Evolutionary conservation across 2,329 filamentous ascomycete species (phyloP).

Genomic region (Chrysoporthe deuterocubensis): DNA sequence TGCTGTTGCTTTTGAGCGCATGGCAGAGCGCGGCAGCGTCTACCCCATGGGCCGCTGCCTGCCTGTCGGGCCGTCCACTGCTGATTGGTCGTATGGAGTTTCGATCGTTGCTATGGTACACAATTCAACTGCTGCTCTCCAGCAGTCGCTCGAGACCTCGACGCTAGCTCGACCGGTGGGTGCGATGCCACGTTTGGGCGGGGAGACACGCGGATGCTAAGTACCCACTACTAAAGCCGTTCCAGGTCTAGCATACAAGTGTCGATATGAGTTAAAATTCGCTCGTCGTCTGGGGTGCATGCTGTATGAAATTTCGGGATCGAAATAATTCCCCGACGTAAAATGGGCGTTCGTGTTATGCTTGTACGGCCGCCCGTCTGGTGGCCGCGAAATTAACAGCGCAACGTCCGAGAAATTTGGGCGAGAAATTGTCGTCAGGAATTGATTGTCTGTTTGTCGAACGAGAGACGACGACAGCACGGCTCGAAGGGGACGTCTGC

Average conservation of each 20-base stretch:
- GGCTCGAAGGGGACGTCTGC: no score
- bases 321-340: neutral
- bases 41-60: neutral
- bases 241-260: slow-evolving; percentile 9
- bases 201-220: neutral
- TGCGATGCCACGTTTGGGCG: neutral
- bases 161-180: neutral
- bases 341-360: slow-evolving; percentile 10
- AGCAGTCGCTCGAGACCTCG: neutral
- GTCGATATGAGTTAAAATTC: slow-evolving; percentile 4
- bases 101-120: no score
- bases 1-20: no score
- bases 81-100: neutral
- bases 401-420: slow-evolving; percentile 10
- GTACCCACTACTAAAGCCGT: neutral
- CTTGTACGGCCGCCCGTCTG: slow-evolving; percentile 1
- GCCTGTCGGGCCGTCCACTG: neutral
- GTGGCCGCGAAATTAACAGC: slow-evolving; percentile 1
- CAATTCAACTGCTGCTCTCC: neutral
- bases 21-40: no score
- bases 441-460: neutral
- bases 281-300: slow-evolving; percentile 11
- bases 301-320: slow-evolving; percentile 7
- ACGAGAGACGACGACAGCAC: neutral
- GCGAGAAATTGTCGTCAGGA: neutral